These are phyloP conservation scores for Crithidia thermophila DNA, from an alignment of 208 protist genomes.

Conservation along the genomic window DNA sequence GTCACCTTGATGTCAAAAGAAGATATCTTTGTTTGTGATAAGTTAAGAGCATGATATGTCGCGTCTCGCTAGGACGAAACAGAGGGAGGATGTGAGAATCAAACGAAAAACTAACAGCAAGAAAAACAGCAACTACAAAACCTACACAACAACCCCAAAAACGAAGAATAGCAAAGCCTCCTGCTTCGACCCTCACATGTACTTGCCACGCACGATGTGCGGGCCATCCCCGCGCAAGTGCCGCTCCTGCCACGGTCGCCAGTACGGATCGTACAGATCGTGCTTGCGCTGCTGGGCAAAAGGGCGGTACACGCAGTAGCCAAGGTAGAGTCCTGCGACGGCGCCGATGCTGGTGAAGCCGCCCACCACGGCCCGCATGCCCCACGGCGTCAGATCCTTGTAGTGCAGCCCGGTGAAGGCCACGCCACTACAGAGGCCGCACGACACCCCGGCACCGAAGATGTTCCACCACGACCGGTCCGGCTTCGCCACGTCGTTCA, in stretches of 20 bases:
- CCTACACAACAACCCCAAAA: no score
- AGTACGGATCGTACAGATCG: conserved; percentile 75
- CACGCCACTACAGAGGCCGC: conserved; percentile 52
- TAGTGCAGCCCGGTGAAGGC: conserved; percentile 56
- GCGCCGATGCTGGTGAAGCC: conserved; percentile 35
- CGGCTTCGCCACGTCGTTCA: conserved; percentile 49
- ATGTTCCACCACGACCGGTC: conserved; percentile 73
- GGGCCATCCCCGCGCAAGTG: conserved; percentile 46
- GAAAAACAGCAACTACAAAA: conserved; percentile 12
- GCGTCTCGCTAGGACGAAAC: no score
- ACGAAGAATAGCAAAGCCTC: conserved; percentile 15
- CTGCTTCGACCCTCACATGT: conserved; percentile 39
- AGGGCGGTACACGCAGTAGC: conserved; percentile 67
- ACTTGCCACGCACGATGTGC: conserved; percentile 69
- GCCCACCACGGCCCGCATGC: conserved; percentile 42
- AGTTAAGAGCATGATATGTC: no score
- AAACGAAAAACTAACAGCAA: conserved; percentile 19
- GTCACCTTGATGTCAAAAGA: no score
- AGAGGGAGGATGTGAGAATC: conserved; percentile 1
- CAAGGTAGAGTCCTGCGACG: conserved; percentile 44
- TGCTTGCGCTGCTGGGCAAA: conserved; percentile 57
- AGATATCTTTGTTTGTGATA: no score
- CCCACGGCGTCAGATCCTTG: conserved; percentile 63
- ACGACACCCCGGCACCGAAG: conserved; percentile 29
- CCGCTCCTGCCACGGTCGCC: conserved; percentile 79